Evolutionary conservation across 2,329 filamentous ascomycete genomes (phyloP).

Genomic region (Claviceps monticola): DNA sequence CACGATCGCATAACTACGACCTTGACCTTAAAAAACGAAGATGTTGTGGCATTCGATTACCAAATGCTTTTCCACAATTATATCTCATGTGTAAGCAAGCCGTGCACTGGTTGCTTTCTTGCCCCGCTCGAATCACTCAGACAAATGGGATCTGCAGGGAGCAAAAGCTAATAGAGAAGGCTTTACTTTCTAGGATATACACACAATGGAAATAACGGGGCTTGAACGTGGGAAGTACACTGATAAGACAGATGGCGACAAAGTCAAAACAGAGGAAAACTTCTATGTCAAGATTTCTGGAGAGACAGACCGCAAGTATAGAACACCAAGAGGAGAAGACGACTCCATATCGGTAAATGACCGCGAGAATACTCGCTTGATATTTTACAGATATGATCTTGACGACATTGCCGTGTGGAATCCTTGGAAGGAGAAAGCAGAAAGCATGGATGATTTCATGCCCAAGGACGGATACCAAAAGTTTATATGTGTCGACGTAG

Average conservation of each 20-base stretch:
- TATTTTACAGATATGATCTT: slow-evolving; percentile 68
- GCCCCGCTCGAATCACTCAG: neutral
- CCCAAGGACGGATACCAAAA: slow-evolving; percentile 83
- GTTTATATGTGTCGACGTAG: slow-evolving; percentile 92
- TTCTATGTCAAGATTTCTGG: slow-evolving; percentile 53
- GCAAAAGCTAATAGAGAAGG: neutral
- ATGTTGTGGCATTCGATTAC: slow-evolving; percentile 70
- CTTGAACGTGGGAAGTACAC: slow-evolving; percentile 64
- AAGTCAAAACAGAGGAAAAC: slow-evolving; percentile 50
- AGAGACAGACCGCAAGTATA: slow-evolving; percentile 80
- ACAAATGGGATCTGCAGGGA: neutral
- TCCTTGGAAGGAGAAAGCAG: slow-evolving; percentile 78
- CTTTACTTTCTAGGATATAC: slow-evolving; percentile 53
- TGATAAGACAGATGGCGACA: slow-evolving; percentile 65
- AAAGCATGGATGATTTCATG: slow-evolving; percentile 70
- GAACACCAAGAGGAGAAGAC: too few relatives aligned
- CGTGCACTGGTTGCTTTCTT: slow-evolving; percentile 35
- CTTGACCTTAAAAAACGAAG: slow-evolving; percentile 81
- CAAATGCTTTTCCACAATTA: slow-evolving; percentile 75
- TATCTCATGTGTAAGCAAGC: slow-evolving; percentile 62
- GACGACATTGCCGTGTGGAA: slow-evolving; percentile 93
- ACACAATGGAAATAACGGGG: slow-evolving; percentile 55
- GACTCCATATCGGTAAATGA: slow-evolving; percentile 43
- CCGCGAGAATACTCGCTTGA: slow-evolving; percentile 41
- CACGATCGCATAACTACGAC: slow-evolving; percentile 64